Evolutionary conservation across 495 filamentous ascomycete genomes (phyloP).

Genomic region (Neurospora sp.): DNA sequence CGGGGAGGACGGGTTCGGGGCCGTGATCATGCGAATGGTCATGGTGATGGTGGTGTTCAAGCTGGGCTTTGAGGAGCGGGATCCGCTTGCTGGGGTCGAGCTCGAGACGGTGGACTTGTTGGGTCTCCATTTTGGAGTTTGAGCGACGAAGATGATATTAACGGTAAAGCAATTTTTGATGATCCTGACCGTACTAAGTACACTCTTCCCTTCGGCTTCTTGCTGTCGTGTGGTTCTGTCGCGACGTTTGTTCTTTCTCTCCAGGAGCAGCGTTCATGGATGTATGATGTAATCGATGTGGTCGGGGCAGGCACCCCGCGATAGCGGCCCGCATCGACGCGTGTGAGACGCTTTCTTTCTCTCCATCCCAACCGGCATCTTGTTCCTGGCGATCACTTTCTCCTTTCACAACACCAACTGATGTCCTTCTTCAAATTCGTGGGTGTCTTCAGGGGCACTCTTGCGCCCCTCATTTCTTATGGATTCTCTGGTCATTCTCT

Average conservation of each 20-base stretch:
- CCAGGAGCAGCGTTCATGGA: not conserved
- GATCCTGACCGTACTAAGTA: not conserved
- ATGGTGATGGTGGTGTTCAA: not conserved
- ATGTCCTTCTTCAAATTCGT: no score
- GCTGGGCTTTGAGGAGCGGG: constrained; percentile 11
- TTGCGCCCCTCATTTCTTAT: not conserved
- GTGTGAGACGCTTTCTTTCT: no score
- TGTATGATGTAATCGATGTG: no score
- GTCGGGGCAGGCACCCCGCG: no score
- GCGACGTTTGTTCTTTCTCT: not conserved
- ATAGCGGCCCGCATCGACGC: no score
- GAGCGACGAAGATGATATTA: not conserved
- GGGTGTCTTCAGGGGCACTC: no score
- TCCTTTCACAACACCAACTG: no score
- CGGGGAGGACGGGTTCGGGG: constrained; percentile 7
- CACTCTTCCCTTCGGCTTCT: no score
- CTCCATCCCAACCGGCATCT: no score
- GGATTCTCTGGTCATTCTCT: not conserved
- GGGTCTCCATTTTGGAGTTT: not conserved
- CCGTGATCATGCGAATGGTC: constrained; percentile 1
- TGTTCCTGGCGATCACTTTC: no score
- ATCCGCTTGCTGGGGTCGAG: constrained; percentile 15
- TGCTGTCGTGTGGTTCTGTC: not conserved
- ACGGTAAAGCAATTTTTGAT: not conserved
- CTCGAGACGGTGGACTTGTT: constrained; percentile 4